phyloP scores from a whole-genome alignment of 305 asterid species.

The Ruellia speciosa region DNA sequence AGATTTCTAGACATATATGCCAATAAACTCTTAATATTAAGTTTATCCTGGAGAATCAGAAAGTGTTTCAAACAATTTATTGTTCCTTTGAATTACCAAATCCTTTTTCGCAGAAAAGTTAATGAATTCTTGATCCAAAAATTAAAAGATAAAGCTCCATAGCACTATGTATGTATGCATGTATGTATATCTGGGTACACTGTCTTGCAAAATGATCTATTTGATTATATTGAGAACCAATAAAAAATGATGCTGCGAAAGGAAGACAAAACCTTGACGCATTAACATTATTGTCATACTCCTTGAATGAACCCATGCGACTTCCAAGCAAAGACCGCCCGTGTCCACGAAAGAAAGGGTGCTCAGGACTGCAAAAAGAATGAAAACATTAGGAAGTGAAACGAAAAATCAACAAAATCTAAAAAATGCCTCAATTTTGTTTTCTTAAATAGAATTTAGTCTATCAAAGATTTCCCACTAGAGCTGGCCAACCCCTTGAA shows the following conservation, averaged over 20 bases:
- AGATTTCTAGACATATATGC: slow-evolving; percentile 1
- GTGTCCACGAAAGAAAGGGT: slow-evolving; percentile 62
- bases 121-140: slow-evolving; percentile 9
- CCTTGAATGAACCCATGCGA: slow-evolving; percentile 45
- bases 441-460: too few species aligned
- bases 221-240: slow-evolving; percentile 12
- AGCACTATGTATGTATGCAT: background rate
- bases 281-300: slow-evolving; percentile 42
- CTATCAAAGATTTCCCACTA: too few species aligned
- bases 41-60: slow-evolving; percentile 9
- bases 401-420: slow-evolving; percentile 9
- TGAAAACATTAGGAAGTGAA: slow-evolving; percentile 3
- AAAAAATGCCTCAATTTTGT: background rate
- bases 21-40: background rate
- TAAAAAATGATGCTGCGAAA: slow-evolving; percentile 16
- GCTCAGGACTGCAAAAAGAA: slow-evolving; percentile 62
- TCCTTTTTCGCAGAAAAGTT: slow-evolving; percentile 4
- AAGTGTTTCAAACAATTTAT: background rate
- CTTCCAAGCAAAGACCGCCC: slow-evolving; percentile 89
- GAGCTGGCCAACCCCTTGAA: too few species aligned
- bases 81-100: background rate
- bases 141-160: background rate
- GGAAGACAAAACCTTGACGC: slow-evolving; percentile 53
- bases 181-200: background rate
- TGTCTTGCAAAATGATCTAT: slow-evolving; percentile 13